Base-by-base conservation (phyloP, 78 protist genomes). In the Dictyostelium purpureum region DNA sequence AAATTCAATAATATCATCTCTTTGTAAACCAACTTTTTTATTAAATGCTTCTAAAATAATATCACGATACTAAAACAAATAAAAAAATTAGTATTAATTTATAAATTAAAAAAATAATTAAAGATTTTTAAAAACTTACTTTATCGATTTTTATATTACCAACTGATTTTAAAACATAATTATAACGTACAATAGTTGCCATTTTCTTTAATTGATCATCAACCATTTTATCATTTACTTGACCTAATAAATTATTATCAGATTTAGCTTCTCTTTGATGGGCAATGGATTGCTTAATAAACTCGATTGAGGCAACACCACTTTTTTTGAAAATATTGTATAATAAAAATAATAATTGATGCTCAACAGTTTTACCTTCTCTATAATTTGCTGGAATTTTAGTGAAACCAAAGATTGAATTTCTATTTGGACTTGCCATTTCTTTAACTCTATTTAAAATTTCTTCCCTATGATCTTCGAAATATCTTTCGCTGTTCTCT, bases 231-330 rank as follows among this genome's bases (percentile, higher is more conserved):
- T 85, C 82, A 42, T 2, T 43, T 9, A 85, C 42, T 9, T 73
- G 74, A 31, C 18, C 31, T 0, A 85, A 49, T 43, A 73, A 12
- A 73, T 59, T 73, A 6, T 40, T 40, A 35, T 43, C 71, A 63
- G 42, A 16, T 33, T 57, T n/a, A 28, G 35, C 2, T 4, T 73
- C 67, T n/a, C 54, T 59, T 73, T 51, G 47, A 16, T 65, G 31
- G 4, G 37, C 24, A 12, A 85, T 56, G 21, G 18, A 35, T 59
- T 85, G 92, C 28, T 73, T 85, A 14, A 85, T 85, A 19, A 51
- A 75, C 31, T 57, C 81, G 9, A 57, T 85, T 6, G 63, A 37
- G 61, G 74, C 56, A 21, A 85, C 92, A 74, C 92, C 92, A 26
- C 73, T 33, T 4, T 42, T 28, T 28, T 85, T 85, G 26, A 85